Evolutionary conservation across 805 yeast species (phyloP), one percentile per base, ranked within the genome.

Genomic region (Candida hispaniensis): DNA sequence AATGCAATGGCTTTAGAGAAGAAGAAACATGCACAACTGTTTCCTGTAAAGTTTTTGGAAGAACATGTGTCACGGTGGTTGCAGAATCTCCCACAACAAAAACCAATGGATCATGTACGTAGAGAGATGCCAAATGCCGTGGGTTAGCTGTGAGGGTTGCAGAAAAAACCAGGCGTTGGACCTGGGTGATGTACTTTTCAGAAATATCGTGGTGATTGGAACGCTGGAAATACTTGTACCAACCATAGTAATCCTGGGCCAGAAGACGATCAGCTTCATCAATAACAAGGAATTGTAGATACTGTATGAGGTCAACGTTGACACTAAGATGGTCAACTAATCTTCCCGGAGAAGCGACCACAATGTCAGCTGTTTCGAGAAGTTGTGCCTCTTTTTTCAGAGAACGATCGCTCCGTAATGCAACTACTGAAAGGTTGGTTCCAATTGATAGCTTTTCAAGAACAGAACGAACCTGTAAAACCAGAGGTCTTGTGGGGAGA

Each of bases 241-340:
- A 91, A 53, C 85, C 83, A 57, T 91, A 96, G 56, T 83, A 91
- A 9, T 80, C 72, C 54, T 91, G 96, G 50, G 82, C 83, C 44
- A 91, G 79, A 83, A 88, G 80, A 45, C 85, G 66, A 59, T 88
- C 98, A 2, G 95, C 94, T 58, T 88, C 98, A 58, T 88, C 98
- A 56, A 86, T 66, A 2, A 81, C 76, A 19, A 88, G 54, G 42
- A 73, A 78, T 43, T 71, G 63, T 40, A 86, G 61, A 34, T 66
- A 61, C 14, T 58, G 54, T 4, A 32, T 23, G 93, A 79, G 47
- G 79, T 75, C 26, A n/a, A 25, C 25, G 15, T 25, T 22, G 48
- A 50, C 42, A 11, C 32, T 30, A 13, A 56, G 29, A 32, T 57
- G 62, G 49, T 88, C 98, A 8, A 83, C 71, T 26, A 88, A 59